phyloP scores from a whole-genome alignment of 2,329 filamentous ascomycete species.

The Cladophialophora yegresii region DNA sequence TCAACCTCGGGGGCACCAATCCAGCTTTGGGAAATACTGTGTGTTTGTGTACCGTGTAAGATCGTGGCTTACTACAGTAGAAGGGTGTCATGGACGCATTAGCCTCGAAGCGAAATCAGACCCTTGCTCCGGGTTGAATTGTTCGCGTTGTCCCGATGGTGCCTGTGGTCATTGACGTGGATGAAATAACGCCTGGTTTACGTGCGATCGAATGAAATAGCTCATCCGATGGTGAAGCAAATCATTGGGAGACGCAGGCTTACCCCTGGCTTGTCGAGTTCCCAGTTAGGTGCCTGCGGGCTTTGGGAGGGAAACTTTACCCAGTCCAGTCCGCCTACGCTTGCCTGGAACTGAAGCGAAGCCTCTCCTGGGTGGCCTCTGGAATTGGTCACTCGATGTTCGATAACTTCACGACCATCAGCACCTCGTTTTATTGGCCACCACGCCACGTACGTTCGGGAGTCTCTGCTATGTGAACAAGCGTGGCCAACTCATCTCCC shows the following conservation, averaged over 20 bases:
- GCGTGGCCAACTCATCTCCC: background rate
- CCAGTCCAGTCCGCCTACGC: background rate
- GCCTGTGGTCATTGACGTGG: background rate
- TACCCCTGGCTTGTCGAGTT: background rate
- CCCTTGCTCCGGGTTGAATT: background rate
- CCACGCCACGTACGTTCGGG: background rate
- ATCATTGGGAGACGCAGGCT: conserved; percentile 12
- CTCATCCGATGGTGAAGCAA: conserved; percentile 12
- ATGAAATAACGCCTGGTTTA: conserved; percentile 5
- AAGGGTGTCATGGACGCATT: background rate
- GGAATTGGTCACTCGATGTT: background rate
- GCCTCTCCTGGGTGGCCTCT: background rate
- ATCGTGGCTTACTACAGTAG: background rate
- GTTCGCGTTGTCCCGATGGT: background rate
- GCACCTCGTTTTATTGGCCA: background rate
- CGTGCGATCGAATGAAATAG: conserved; percentile 7
- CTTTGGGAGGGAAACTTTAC: background rate
- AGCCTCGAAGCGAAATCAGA: background rate
- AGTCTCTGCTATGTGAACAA: background rate
- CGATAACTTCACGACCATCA: background rate
- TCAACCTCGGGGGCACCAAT: background rate
- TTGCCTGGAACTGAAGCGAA: background rate
- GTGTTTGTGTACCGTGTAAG: background rate
- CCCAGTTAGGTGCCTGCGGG: background rate
- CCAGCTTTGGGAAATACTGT: background rate